Evolutionary conservation across 2,329 filamentous ascomycete species (phyloP).

Genomic region (Scleromitrula shiraiana): DNA sequence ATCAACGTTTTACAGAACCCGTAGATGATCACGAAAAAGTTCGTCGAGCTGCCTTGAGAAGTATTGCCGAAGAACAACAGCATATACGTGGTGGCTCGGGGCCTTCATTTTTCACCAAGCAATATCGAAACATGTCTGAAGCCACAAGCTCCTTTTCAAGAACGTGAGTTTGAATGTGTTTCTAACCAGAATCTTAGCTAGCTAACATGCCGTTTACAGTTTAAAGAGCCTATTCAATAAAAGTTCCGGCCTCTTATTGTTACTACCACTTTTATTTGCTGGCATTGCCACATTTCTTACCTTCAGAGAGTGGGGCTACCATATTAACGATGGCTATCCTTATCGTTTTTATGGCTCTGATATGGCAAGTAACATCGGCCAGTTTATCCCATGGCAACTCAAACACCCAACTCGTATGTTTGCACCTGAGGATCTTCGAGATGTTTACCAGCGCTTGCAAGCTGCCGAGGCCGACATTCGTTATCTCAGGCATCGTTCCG

Average conservation of each 20-base stretch:
- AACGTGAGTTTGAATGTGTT: too few relatives aligned
- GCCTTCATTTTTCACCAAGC: too few relatives aligned
- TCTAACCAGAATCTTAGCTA: too few relatives aligned
- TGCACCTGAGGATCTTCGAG: constrained; percentile 13
- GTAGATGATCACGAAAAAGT: constrained; percentile 10
- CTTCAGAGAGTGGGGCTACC: neutral
- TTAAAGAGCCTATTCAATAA: too few relatives aligned
- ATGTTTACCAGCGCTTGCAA: constrained; percentile 18
- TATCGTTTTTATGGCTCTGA: constrained; percentile 3
- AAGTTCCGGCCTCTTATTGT: too few relatives aligned
- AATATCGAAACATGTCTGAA: too few relatives aligned
- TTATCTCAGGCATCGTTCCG: constrained; percentile 10
- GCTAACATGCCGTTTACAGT: too few relatives aligned
- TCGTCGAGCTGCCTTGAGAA: neutral
- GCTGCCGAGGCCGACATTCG: constrained; percentile 20
- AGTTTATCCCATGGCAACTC: constrained; percentile 3
- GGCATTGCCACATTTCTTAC: neutral
- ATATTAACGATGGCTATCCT: neutral
- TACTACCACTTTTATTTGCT: too few relatives aligned
- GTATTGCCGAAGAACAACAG: constrained; percentile 12
- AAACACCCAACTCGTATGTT: constrained; percentile 3
- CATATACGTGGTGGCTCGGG: neutral
- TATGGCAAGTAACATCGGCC: neutral
- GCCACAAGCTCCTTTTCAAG: too few relatives aligned
- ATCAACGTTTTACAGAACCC: neutral